phyloP scores from a whole-genome alignment of 192 early-diverging fungal genomes.

The Podila clonocystis region DNA sequence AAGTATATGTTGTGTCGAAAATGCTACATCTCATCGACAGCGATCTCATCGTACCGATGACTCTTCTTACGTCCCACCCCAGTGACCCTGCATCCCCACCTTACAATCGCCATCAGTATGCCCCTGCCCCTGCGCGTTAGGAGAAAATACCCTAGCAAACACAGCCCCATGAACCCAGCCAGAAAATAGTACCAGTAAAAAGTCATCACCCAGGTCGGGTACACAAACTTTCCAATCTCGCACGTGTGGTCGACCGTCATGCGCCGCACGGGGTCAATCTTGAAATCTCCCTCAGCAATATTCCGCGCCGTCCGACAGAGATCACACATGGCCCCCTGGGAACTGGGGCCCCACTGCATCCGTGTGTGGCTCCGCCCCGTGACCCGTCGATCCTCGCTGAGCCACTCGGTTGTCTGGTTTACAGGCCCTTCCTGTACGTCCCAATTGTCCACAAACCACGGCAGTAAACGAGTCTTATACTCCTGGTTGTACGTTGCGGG shows the following conservation, averaged over 20 bases:
- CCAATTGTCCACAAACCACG: constrained; percentile 34
- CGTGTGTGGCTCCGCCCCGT: constrained; percentile 9
- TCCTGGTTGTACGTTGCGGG: constrained; percentile 16
- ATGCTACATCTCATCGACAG: no score
- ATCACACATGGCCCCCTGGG: background rate
- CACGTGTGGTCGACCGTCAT: constrained; percentile 14
- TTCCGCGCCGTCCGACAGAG: constrained; percentile 10
- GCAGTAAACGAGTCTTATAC: constrained; percentile 8
- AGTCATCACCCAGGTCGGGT: constrained; percentile 15
- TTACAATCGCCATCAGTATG: no score
- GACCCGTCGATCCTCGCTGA: background rate
- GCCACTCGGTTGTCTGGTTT: constrained; percentile 15
- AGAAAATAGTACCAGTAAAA: constrained; percentile 14
- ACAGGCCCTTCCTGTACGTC: background rate
- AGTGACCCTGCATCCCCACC: no score
- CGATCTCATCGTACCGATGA: no score
- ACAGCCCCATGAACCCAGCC: background rate
- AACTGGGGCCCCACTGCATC: constrained; percentile 29
- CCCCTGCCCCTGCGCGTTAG: background rate
- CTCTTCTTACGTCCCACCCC: no score
- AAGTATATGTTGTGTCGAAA: no score
- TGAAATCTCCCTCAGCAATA: constrained; percentile 4
- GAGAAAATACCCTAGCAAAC: background rate
- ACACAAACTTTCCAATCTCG: constrained; percentile 2
- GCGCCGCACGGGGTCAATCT: constrained; percentile 2